Percentiles rank a stretch among this genome's conserved stretches.
Conservation (phyloP, 352 stramenopile genomes). For the Globisporangium sylvaticum region DNA sequence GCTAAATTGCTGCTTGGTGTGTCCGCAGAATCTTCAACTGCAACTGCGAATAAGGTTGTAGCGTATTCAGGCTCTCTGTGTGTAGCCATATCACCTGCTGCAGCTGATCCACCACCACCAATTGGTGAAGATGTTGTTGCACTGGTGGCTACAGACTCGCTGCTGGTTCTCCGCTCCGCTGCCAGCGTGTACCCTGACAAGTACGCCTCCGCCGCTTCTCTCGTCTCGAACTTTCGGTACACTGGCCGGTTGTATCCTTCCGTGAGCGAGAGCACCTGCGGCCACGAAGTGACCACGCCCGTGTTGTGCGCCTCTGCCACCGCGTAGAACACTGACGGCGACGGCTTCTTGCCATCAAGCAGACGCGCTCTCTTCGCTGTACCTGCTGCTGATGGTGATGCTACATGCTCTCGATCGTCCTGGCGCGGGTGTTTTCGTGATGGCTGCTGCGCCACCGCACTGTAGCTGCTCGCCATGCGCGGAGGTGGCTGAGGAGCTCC, state of each 20-base stretch:
- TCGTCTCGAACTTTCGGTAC: conserved; percentile 29
- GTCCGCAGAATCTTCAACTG: not conserved
- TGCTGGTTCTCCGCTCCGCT: not conserved
- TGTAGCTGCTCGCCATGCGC: not conserved
- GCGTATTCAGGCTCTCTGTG: not conserved
- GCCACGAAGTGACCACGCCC: conserved; percentile 34
- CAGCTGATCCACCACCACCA: not conserved
- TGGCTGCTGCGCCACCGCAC: not conserved
- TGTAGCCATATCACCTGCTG: not conserved
- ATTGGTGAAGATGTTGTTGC: not conserved
- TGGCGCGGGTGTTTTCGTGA: conserved; percentile 3
- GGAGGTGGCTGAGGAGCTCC: not conserved
- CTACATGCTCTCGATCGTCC: not conserved
- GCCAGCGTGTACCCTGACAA: conserved; percentile 12
- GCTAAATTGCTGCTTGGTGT: not conserved
- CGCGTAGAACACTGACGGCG: conserved; percentile 24
- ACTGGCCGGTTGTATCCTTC: conserved; percentile 20
- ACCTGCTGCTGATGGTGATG: not conserved
- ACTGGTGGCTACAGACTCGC: not conserved
- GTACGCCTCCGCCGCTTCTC: conserved; percentile 23
- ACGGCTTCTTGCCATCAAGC: conserved; percentile 2
- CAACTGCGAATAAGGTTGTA: not conserved
- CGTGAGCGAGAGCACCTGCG: conserved; percentile 29
- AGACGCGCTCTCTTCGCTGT: not conserved
- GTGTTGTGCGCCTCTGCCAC: conserved; percentile 31